Conservation (phyloP, 495 filamentous ascomycete genomes). For the Copromyces sp. region DNA sequence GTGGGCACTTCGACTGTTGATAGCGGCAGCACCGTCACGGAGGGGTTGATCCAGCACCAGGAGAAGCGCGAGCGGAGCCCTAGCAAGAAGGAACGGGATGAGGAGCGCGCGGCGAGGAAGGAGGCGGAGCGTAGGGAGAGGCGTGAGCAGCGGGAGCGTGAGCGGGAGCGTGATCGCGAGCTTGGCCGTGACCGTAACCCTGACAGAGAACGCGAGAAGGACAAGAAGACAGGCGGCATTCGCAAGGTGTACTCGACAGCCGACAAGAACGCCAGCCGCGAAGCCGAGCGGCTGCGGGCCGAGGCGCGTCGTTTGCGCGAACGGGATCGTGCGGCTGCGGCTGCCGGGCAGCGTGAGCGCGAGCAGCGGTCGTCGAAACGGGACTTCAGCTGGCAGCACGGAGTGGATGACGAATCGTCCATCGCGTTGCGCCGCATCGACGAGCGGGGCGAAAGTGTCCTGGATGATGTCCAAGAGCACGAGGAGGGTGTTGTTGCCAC, state of each 20-base stretch:
- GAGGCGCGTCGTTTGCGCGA: constrained; percentile 38
- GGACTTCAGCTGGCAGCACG: constrained; percentile 40
- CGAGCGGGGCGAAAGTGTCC: constrained; percentile 7
- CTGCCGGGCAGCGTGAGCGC: constrained; percentile 1
- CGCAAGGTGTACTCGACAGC: constrained; percentile 45
- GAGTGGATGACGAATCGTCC: constrained; percentile 25
- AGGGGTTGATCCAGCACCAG: constrained; percentile 39
- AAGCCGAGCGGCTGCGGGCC: constrained; percentile 37
- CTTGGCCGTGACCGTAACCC: neutral
- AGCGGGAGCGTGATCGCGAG: neutral
- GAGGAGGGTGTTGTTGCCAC: constrained; percentile 8
- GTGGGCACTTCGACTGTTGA: constrained; percentile 33
- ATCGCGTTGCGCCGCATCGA: constrained; percentile 23
- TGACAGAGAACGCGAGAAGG: neutral
- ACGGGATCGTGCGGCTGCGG: constrained; percentile 26
- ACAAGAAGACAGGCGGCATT: constrained; percentile 33
- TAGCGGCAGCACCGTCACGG: constrained; percentile 46
- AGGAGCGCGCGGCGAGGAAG: constrained; percentile 10
- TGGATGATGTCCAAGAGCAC: neutral
- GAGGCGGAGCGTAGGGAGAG: constrained; percentile 1
- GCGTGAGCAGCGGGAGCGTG: neutral
- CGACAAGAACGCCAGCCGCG: constrained; percentile 32
- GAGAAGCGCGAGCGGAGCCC: constrained; percentile 41
- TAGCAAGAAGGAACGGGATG: constrained; percentile 36
- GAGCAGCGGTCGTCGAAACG: constrained; percentile 13